Conservation (phyloP, 768 basidiomycete genomes). For the Mycena haematopus region DNA sequence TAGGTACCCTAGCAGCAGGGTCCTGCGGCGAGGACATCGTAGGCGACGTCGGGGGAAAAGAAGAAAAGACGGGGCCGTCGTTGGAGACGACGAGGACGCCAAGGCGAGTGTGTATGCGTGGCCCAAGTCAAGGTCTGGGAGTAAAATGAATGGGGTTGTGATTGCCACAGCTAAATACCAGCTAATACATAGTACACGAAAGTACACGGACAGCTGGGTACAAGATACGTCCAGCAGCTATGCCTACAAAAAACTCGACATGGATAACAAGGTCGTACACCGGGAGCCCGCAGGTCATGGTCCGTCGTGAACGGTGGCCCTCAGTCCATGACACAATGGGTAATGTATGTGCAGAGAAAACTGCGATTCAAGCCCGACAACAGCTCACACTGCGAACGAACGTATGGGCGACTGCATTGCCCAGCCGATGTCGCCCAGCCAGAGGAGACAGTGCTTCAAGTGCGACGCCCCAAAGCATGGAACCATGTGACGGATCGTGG, state of each 20-base stretch:
- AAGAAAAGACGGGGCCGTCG: slow-evolving; percentile 14
- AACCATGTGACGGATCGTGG: background rate
- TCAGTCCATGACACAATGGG: background rate
- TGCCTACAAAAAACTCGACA: background rate
- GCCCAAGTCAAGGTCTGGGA: slow-evolving; percentile 1
- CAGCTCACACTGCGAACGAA: background rate
- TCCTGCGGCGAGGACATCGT: slow-evolving; percentile 19
- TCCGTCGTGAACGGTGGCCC: too few relatives aligned
- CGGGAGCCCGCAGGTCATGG: background rate
- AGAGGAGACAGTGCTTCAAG: background rate
- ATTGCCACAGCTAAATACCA: slow-evolving; percentile 14
- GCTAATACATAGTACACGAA: slow-evolving; percentile 1
- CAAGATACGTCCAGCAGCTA: slow-evolving; percentile 1
- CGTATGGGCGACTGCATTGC: too few relatives aligned
- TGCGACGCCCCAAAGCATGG: background rate
- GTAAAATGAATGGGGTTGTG: slow-evolving; percentile 9
- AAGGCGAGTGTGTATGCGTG: background rate
- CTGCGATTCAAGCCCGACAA: background rate
- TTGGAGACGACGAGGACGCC: background rate
- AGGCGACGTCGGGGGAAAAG: slow-evolving; percentile 18
- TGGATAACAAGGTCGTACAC: background rate
- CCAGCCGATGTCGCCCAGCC: too few relatives aligned
- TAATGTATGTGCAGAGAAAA: background rate
- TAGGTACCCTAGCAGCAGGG: slow-evolving; percentile 27
- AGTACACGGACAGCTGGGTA: slow-evolving; percentile 8